Evolutionary conservation across 768 basidiomycete species (phyloP).

Genomic region (Rhodotorula graminis): DNA sequence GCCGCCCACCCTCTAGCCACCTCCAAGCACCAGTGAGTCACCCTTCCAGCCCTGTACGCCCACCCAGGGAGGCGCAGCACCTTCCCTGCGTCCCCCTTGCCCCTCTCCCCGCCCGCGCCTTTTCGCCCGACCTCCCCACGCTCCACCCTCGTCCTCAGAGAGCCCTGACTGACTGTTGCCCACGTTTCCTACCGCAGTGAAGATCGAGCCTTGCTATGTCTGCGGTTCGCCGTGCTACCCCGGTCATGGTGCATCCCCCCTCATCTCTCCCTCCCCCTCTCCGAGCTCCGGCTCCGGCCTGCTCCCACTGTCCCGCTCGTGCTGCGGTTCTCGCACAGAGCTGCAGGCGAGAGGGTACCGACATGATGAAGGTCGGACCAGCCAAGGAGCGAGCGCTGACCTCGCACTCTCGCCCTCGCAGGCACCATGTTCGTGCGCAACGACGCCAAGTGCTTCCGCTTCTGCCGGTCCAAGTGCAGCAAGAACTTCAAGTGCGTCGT

Average conservation of each 20-base stretch:
- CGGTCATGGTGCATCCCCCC: conserved; percentile 66
- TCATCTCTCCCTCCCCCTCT: background rate
- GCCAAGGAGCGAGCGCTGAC: background rate
- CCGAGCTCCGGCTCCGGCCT: no score
- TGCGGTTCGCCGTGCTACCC: conserved; percentile 96
- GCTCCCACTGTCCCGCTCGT: background rate
- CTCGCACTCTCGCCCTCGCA: conserved; percentile 43
- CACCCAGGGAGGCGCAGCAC: no score
- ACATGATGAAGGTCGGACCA: no score
- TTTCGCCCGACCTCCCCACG: background rate
- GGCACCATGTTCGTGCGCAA: conserved; percentile 95
- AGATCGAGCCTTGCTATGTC: conserved; percentile 92
- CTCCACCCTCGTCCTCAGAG: background rate
- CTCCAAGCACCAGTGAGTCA: background rate
- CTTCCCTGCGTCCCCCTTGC: background rate
- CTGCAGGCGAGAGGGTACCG: background rate
- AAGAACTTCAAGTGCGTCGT: conserved; percentile 92
- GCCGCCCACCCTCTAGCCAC: background rate
- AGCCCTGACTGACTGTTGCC: background rate
- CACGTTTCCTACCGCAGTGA: background rate
- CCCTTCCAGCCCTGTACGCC: no score
- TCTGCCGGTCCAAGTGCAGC: conserved; percentile 98
- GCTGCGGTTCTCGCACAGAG: background rate
- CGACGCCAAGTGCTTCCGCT: conserved; percentile 95
- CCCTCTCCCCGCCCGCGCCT: background rate